These are phyloP conservation scores for Fusarium burgessii DNA, from an alignment of 2,329 filamentous ascomycete species.

Conservation along the genomic window DNA sequence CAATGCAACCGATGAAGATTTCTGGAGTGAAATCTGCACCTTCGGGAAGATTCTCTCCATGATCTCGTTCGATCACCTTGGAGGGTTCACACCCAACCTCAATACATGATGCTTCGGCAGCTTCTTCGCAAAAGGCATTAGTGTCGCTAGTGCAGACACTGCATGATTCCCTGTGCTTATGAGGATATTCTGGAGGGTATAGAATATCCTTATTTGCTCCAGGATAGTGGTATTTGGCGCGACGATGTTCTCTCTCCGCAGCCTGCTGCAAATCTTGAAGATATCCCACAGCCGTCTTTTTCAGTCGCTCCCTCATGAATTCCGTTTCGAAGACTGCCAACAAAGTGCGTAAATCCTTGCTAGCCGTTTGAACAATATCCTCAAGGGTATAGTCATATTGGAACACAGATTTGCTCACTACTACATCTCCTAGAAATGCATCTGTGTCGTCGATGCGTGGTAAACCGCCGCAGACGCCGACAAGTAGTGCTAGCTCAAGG, in stretches of 20 bases:
- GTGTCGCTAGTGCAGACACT: neutral
- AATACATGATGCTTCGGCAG: neutral
- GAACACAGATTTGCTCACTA: neutral
- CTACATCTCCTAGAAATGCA: constrained; percentile 1
- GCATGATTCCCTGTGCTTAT: neutral
- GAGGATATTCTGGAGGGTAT: neutral
- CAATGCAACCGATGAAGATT: constrained; percentile 37
- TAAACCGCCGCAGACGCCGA: constrained; percentile 56
- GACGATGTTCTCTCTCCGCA: neutral
- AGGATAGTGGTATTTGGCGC: neutral
- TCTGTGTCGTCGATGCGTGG: constrained; percentile 22
- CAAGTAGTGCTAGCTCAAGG: constrained; percentile 52
- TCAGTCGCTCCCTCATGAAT: neutral
- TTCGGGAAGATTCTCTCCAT: fast-evolving
- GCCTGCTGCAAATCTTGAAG: neutral
- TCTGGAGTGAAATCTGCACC: neutral
- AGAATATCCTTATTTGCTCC: neutral
- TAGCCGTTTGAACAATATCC: neutral
- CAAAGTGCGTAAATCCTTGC: neutral
- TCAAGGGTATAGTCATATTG: neutral
- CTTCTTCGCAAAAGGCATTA: neutral
- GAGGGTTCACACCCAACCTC: neutral
- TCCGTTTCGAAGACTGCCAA: neutral
- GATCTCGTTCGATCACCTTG: neutral
- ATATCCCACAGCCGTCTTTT: neutral